Conservation (phyloP, 1,284 basidiomycete species). For the Rhizoctonia solani region DNA sequence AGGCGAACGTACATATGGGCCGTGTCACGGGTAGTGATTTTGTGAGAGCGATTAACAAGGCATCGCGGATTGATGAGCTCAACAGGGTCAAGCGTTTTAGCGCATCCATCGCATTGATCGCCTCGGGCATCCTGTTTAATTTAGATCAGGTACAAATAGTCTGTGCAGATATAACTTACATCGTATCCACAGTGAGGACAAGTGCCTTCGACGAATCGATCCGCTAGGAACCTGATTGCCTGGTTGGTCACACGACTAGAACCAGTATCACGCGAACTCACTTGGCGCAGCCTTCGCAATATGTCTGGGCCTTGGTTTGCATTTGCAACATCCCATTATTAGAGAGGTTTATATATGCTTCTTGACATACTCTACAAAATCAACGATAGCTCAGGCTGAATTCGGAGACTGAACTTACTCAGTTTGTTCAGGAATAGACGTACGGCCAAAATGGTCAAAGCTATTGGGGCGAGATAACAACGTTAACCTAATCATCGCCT, state of each 20-base stretch:
- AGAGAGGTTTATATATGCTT: constrained; percentile 81
- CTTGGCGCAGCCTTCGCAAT: constrained; percentile 89
- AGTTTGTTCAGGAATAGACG: constrained; percentile 88
- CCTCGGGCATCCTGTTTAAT: constrained; percentile 86
- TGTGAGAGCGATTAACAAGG: constrained; percentile 82
- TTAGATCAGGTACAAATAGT: background rate
- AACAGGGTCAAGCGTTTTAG: constrained; percentile 89
- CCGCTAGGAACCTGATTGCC: constrained; percentile 80
- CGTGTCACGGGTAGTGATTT: constrained; percentile 73
- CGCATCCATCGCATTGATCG: constrained; percentile 97
- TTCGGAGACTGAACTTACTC: constrained; percentile 57
- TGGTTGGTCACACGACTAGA: background rate
- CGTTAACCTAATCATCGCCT: background rate
- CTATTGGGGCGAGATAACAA: constrained; percentile 51
- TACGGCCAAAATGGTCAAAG: constrained; percentile 97
- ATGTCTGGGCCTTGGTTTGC: constrained; percentile 88
- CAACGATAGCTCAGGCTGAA: constrained; percentile 34
- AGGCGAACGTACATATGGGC: constrained; percentile 95
- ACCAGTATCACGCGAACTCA: constrained; percentile 46
- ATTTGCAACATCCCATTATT: constrained; percentile 77
- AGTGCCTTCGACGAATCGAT: constrained; percentile 92
- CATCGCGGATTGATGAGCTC: constrained; percentile 97
- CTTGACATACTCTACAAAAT: constrained; percentile 76
- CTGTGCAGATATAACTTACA: constrained; percentile 49
- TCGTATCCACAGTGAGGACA: constrained; percentile 90